Evolutionary conservation across 306 rosid genomes (phyloP).

Genomic region (Rosa rugosa): DNA sequence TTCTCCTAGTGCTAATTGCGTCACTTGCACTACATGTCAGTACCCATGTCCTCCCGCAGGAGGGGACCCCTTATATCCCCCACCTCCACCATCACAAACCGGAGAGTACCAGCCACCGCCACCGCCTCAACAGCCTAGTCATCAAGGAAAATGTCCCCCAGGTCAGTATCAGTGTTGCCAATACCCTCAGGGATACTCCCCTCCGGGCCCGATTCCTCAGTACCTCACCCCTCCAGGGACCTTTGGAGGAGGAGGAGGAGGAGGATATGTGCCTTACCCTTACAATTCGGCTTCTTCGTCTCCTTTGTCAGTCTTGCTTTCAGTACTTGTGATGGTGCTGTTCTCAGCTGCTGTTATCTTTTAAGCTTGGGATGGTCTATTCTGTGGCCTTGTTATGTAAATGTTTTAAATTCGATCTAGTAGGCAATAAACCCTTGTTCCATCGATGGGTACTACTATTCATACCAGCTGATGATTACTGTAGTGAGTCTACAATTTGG

Average conservation of each 20-base stretch:
- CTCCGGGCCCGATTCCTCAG: slow-evolving; percentile 10
- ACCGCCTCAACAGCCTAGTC: not conserved
- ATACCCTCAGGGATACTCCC: slow-evolving; percentile 4
- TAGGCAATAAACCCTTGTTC: slow-evolving; percentile 5
- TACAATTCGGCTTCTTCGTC: slow-evolving; percentile 5
- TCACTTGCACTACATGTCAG: slow-evolving; percentile 22
- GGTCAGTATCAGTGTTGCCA: slow-evolving; percentile 26
- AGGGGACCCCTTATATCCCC: slow-evolving; percentile 12
- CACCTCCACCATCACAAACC: slow-evolving; percentile 23
- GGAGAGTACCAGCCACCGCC: not conserved
- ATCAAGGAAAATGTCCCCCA: slow-evolving; percentile 33
- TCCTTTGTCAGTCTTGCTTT: slow-evolving; percentile 7
- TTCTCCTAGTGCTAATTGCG: slow-evolving; percentile 18
- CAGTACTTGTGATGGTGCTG: slow-evolving; percentile 11
- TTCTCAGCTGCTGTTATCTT: slow-evolving; percentile 7
- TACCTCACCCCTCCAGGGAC: slow-evolving; percentile 21
- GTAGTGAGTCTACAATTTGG: not conserved
- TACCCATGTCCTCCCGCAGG: slow-evolving; percentile 22
- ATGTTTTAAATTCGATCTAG: slow-evolving; percentile 5
- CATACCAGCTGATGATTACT: not conserved
- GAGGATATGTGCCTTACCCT: slow-evolving; percentile 29
- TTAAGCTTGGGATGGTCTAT: slow-evolving; percentile 8
- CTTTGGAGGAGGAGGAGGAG: slow-evolving; percentile 10
- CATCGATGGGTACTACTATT: not conserved
- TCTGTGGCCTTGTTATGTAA: not conserved